phyloP scores from a whole-genome alignment of 192 early-diverging fungal genomes.

The Podochytrium sp. region DNA sequence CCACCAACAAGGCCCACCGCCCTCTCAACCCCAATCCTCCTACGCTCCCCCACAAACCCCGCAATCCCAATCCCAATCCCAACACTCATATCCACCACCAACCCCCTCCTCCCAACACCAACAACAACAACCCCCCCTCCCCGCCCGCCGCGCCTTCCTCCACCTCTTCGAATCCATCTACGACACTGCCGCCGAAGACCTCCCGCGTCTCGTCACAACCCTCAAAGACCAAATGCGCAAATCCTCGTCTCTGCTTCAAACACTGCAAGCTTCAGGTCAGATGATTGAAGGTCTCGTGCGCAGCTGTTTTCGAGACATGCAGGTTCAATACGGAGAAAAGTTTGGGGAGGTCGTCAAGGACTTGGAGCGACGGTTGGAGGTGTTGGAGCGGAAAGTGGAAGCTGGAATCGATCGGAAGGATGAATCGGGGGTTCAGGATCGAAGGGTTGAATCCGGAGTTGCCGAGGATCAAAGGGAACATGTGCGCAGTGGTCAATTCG shows the following conservation, averaged over 20 bases:
- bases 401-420: background rate
- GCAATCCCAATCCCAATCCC: background rate
- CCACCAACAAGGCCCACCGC: background rate
- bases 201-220: conserved; percentile 61
- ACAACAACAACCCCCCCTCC: background rate
- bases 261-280: conserved; percentile 69
- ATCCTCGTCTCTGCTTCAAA: conserved; percentile 71
- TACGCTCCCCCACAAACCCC: background rate
- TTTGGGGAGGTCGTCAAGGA: conserved; percentile 60
- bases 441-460: no score
- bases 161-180: conserved; percentile 53
- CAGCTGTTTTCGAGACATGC: conserved; percentile 73
- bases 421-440: background rate
- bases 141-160: conserved; percentile 24
- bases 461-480: no score
- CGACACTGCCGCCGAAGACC: conserved; percentile 60
- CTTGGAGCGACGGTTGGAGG: conserved; percentile 50
- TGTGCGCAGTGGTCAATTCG: no score
- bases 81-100: background rate
- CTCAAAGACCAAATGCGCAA: conserved; percentile 80
- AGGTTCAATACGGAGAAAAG: conserved; percentile 58
- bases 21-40: background rate
- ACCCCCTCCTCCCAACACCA: background rate
- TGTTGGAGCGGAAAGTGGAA: conserved; percentile 35
- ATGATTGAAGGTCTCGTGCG: conserved; percentile 83